These are phyloP conservation scores for Diaporthe amygdali DNA, from an alignment of 2,329 filamentous ascomycete species.

Conservation along the genomic window DNA sequence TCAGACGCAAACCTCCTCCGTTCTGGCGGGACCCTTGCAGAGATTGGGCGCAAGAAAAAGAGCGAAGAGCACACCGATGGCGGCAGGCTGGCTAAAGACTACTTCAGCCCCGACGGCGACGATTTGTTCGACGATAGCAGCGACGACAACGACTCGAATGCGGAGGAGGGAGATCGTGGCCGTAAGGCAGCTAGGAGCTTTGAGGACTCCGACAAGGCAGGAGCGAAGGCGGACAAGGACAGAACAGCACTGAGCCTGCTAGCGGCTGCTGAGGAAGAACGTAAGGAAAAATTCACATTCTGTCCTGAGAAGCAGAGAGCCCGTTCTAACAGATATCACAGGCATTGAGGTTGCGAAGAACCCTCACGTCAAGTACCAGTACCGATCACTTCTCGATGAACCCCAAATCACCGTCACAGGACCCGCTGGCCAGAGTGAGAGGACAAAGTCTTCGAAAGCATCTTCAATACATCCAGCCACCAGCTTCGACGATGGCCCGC, in stretches of 20 bases:
- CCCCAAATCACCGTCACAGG: conserved; percentile 70
- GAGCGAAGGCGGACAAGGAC: conserved; percentile 27
- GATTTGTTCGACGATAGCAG: conserved; percentile 69
- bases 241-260: conserved; percentile 65
- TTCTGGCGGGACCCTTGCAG: conserved; percentile 67
- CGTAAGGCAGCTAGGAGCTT: conserved; percentile 58
- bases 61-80: conserved; percentile 45
- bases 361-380: conserved; percentile 51
- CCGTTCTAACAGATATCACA: conserved; percentile 31
- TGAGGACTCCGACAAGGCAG: conserved; percentile 43
- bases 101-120: conserved; percentile 69
- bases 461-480: conserved; percentile 78
- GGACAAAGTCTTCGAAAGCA: conserved; percentile 55
- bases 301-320: too few relatives aligned
- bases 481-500: conserved; percentile 75
- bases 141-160: conserved; percentile 67
- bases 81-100: conserved; percentile 71
- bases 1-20: conserved; percentile 73
- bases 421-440: conserved; percentile 60
- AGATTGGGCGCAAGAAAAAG: conserved; percentile 65
- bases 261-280: conserved; percentile 79
- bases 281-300: conserved; percentile 57
- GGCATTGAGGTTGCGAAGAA: conserved; percentile 60
- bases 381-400: conserved; percentile 69
- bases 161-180: conserved; percentile 70